Evolutionary conservation across 352 stramenopile species (phyloP).

Genomic region (Globisporangium rhizosaccharum): DNA sequence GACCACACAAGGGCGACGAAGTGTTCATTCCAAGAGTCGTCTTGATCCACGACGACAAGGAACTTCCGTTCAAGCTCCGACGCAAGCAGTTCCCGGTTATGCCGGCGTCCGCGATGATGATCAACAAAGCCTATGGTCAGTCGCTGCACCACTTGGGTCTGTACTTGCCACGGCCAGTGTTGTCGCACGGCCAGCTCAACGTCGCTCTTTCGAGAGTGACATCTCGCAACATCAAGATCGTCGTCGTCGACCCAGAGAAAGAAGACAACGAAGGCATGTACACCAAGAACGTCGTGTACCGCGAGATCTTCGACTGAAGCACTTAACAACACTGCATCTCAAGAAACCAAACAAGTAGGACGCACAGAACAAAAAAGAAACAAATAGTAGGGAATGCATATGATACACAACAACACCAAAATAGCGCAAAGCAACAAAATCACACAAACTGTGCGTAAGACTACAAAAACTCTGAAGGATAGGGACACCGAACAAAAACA

Average conservation of each 20-base stretch:
- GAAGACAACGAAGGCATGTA: constrained; percentile 11
- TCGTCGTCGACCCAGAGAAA: background rate
- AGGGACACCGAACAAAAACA: too few species aligned
- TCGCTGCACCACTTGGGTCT: constrained; percentile 12
- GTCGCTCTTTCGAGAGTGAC: constrained; percentile 17
- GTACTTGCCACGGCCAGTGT: constrained; percentile 12
- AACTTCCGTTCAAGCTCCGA: background rate
- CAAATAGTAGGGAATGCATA: background rate
- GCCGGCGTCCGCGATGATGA: constrained; percentile 13
- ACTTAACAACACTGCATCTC: background rate
- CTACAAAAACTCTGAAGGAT: too few species aligned
- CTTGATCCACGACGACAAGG: background rate
- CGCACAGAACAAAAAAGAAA: background rate
- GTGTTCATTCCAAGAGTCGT: background rate
- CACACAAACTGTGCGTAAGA: too few species aligned
- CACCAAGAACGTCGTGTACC: constrained; percentile 12
- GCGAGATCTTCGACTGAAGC: constrained; percentile 3
- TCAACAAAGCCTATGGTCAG: constrained; percentile 14
- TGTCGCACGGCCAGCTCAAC: constrained; percentile 22
- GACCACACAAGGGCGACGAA: background rate
- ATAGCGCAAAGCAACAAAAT: too few species aligned
- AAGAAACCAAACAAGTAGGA: background rate
- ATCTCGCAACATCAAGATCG: constrained; percentile 13
- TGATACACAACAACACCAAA: background rate
- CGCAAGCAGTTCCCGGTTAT: constrained; percentile 14